Base-by-base conservation (phyloP, 257 asterid genomes). In the Solanum arcanum region DNA sequence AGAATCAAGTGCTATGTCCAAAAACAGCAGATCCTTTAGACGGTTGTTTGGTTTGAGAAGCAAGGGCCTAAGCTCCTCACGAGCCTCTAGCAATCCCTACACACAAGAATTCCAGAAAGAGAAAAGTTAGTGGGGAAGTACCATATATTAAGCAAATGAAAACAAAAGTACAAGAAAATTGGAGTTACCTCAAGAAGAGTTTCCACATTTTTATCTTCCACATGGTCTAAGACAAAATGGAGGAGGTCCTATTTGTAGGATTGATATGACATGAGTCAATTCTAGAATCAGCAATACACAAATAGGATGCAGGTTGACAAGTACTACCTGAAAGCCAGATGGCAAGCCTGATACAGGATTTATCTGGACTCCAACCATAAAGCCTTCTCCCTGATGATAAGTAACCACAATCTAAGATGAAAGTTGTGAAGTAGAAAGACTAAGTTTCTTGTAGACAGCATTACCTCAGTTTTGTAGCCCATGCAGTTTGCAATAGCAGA, bases 311-410 rank as follows among this genome's bases (percentile, higher is more conserved):
- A 31, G 84, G 60, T 27, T 72, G 10, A 47, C 42, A 73, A 86
- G 73, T 47, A 86, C 37, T 91, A 97, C 99, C 96, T 92, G 95
- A 90, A 93, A 96, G 89, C 98, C 98, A 64, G 95, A 92, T 52
- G 99, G 99, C 93, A 97, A 91, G 88, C 99, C 99, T 35, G 98
- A 88, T 68, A 97, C 99, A 77, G 99, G 99, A 90, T 97, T 97
- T 91, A 97, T 93, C 77, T 95, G 89, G 88, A 97, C 99, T 64
- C 99, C 99, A 69, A 97, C 99, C 99, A 97, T 97, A 89, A 97
- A 97, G 89, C 99, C 99, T 94, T 96, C 90, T 89, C 98, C 98
- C 99, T 97, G 94, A 80, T 78, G 86, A 80, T 73, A 90, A 89
- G 66, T 59, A 73, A 75, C n/a, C 49, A 62, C 85, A 1, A 75